Base-by-base conservation (phyloP, 2,329 filamentous ascomycete genomes). In the Nothophoma quercina region DNA sequence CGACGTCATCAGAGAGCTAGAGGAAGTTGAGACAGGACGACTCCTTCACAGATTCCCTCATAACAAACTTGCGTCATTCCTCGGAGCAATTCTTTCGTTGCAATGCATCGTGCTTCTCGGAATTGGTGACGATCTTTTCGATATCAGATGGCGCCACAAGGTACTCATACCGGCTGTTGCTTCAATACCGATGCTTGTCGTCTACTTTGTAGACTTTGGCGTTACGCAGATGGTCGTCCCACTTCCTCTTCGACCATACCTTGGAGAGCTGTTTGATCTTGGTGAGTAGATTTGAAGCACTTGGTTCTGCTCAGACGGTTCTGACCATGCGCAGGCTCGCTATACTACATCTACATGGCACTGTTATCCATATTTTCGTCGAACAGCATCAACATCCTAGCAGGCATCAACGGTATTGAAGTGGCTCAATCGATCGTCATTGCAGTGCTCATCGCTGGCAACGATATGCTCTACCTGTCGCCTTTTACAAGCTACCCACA, bases 301-400 rank as follows among this genome's bases (percentile, higher is more conserved):
- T 13, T 21, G 33, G 16, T 23, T 9, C 12, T 28, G 19, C 6
- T 23, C n/a, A 23, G 34, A 25, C 41, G 44, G 56, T 43, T 47
- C 61, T 71, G 50, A 71, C 45, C 15, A 29, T 26, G 26, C 13
- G 18, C 45, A 78, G 76, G 79, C 46, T 79, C 74, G 67, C 64
- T 81, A 53, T 99, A 99, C 83, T 99, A 99, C 78, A 79, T 88
- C 69, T 99, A 98, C 82, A 99, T 99, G 95, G 91, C 91, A 44
- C 88, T 90, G 50, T 85, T 99, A 63, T 90, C 93, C 71, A 99
- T 99, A 75, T 99, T 99, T 80, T 96, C 92, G 64, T 93, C 95
- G 6, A 98, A 99, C 78, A 92, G 91, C 75, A 99, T 99, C 84
- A 99, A 99, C 80, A 99, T 99, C 78, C 81, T 99, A n/a, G 95